Evolutionary conservation across 2,329 filamentous ascomycete species (phyloP), one percentile per base, ranked within the genome.

Genomic region (Ophiostoma quercus): DNA sequence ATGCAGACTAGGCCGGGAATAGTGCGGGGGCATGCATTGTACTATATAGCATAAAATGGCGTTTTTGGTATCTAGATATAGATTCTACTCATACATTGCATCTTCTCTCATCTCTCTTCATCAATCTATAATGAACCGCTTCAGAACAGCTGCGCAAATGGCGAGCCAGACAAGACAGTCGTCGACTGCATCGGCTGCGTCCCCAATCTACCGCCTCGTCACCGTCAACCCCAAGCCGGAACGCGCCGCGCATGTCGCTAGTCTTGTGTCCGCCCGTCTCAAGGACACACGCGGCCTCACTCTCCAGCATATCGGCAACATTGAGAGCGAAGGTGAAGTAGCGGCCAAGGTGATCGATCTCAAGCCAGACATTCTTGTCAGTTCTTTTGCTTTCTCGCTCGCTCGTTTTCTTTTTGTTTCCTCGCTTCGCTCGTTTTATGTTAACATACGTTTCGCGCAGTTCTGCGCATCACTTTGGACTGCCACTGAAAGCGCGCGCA

Each of bases 161-260:
- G 41, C 41, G 41, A 14, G 12, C 4, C 41, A 43, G 16, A 43
- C 16, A 2, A 43, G 41, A 54, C 19, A 22, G n/a, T 19, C 67
- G 12, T 39, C 67, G 67, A 14, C 54, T 16, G 12, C 54, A 2
- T 2, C 57, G 1, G 62, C 25, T 29, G 25, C 66, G 5, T 34
- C 34, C 8, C 67, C 63, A n/a, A 25, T 87, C 2, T 90, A 83
- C 78, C 85, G 82, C 74, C 83, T 91, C 12, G 84, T 90, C 37
- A 91, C 88, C 1, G 87, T 91, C 73, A 91, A 91, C 79, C 90
- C 84, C 1, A 86, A 84, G 1, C 88, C 88, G 0, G 88, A 90
- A 73, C 82, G 88, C 69, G 89, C 88, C 32, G 85, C 86, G 78
- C 79, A 80, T 4, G 78, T 91, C 41, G 85, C 89, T 74, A 87